Conservation (phyloP, 345 rosid species). For the Linum lewisii region DNA sequence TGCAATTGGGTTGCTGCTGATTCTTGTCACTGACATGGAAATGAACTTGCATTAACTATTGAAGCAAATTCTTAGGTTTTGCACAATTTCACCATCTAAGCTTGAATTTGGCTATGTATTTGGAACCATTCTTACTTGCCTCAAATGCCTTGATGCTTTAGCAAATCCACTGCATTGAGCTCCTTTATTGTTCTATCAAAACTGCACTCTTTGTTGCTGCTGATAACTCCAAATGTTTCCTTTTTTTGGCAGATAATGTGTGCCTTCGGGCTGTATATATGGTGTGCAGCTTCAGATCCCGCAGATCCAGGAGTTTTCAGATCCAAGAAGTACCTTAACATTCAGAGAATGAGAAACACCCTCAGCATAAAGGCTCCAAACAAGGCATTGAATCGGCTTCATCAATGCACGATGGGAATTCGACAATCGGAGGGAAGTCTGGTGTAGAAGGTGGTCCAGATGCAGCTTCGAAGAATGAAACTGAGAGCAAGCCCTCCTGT, state of each 20-base stretch:
- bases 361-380: constrained; percentile 41
- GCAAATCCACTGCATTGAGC: not conserved
- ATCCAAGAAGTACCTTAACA: constrained; percentile 67
- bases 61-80: not conserved
- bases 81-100: not conserved
- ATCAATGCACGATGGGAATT: constrained; percentile 37
- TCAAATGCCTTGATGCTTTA: too few species aligned
- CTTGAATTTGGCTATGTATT: not conserved
- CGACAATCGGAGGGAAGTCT: constrained; percentile 42
- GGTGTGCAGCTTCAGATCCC: constrained; percentile 91
- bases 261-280: constrained; percentile 64
- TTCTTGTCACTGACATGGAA: not conserved
- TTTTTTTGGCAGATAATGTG: constrained; percentile 44
- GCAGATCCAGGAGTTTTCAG: constrained; percentile 72
- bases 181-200: not conserved
- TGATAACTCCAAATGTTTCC: not conserved
- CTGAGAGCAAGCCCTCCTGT: constrained; percentile 37
- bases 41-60: too few species aligned
- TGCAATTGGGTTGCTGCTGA: not conserved
- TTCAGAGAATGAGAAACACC: constrained; percentile 38
- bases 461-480: constrained; percentile 17
- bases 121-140: not conserved
- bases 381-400: constrained; percentile 54
- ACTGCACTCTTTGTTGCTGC: too few species aligned
- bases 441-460: constrained; percentile 11